Evolutionary conservation across 768 basidiomycete species (phyloP).

Genomic region (Pilatotrama ljubarskyi): DNA sequence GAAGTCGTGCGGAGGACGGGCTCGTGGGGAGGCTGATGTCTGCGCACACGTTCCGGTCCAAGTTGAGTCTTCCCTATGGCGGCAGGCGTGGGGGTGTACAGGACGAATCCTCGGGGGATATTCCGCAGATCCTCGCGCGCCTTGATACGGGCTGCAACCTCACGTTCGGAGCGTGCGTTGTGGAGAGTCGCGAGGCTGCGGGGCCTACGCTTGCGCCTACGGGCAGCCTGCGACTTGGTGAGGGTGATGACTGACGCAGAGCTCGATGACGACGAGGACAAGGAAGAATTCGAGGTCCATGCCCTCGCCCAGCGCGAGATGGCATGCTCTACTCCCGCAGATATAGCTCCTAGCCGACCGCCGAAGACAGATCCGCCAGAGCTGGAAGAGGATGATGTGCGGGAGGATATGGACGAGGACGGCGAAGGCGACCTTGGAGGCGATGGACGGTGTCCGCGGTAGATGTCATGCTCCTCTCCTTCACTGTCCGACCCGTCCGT

Average conservation of each 20-base stretch:
- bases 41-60: background rate
- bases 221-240: constrained; percentile 30
- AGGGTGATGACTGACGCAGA: constrained; percentile 43
- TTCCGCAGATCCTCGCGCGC: constrained; percentile 62
- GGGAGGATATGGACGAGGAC: constrained; percentile 32
- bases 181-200: constrained; percentile 50
- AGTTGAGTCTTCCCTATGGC: constrained; percentile 6
- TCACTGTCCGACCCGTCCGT: constrained; percentile 13
- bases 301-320: constrained; percentile 72
- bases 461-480: constrained; percentile 53
- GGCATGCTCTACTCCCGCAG: constrained; percentile 67
- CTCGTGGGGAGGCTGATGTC: background rate
- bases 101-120: constrained; percentile 60
- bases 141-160: constrained; percentile 62
- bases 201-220: constrained; percentile 46
- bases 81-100: constrained; percentile 56
- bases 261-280: constrained; percentile 43
- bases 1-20: constrained; percentile 22
- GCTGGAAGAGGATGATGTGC: constrained; percentile 41
- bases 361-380: constrained; percentile 38
- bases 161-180: constrained; percentile 54
- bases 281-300: constrained; percentile 43
- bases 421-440: constrained; percentile 32
- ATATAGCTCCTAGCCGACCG: constrained; percentile 36
- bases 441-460: constrained; percentile 51